Percentiles rank a stretch among this genome's conserved stretches.
Conservation (phyloP, 371 early-diverging fungal genomes). For the Rhizopus delemar region DNA sequence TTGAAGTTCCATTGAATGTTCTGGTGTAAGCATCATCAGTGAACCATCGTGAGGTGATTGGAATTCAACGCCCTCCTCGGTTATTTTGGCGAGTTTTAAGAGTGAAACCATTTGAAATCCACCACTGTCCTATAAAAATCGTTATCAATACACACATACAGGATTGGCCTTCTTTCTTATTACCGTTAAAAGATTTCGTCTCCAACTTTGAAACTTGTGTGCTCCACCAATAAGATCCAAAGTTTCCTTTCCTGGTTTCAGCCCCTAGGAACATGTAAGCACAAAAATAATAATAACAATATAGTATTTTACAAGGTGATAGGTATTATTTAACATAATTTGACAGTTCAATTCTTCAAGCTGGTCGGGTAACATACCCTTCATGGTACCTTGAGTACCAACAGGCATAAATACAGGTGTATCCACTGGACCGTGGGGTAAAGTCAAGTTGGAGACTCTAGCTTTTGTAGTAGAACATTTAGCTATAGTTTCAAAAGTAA, state of each 20-base stretch:
- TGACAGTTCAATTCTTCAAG: conserved; percentile 84
- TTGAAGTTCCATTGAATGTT: conserved; percentile 91
- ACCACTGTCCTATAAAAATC: conserved; percentile 70
- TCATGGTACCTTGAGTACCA: conserved; percentile 95
- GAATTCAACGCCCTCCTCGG: conserved; percentile 93
- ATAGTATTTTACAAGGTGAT: conserved; percentile 68
- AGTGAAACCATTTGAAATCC: conserved; percentile 97
- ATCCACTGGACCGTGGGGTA: conserved; percentile 84
- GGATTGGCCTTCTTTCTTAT: neutral
- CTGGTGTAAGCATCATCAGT: conserved; percentile 91
- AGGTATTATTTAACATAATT: conserved; percentile 93
- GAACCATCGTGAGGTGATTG: conserved; percentile 83
- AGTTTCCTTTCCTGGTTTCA: conserved; percentile 74
- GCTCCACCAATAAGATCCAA: conserved; percentile 79
- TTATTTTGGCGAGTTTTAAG: conserved; percentile 82
- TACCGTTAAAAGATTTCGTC: conserved; percentile 82
- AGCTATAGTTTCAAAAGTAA: conserved; percentile 47
- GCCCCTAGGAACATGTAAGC: conserved; percentile 28
- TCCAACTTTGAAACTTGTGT: conserved; percentile 90
- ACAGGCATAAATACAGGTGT: conserved; percentile 98
- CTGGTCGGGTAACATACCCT: conserved; percentile 82
- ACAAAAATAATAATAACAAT: neutral
- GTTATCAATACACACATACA: neutral
- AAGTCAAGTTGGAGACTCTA: conserved; percentile 73
- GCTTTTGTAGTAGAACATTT: conserved; percentile 92